Conservation (phyloP, 495 filamentous ascomycete species). For the Aspergillus affinis region DNA sequence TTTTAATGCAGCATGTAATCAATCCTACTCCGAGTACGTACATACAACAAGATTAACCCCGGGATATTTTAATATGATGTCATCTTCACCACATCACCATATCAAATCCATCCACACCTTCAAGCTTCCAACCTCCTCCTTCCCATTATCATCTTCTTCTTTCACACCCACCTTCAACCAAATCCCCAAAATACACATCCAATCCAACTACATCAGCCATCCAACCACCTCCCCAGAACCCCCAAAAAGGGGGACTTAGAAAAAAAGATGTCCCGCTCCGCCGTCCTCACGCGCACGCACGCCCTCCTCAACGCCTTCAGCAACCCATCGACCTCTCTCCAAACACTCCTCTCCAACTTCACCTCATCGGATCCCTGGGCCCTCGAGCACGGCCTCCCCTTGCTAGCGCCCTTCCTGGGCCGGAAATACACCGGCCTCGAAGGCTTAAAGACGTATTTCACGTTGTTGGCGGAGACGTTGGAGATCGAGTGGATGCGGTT, state of each 20-base stretch:
- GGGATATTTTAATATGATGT: neutral
- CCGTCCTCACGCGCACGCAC: slow-evolving; percentile 27
- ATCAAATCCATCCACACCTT: neutral
- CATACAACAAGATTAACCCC: neutral
- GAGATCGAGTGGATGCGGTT: slow-evolving; percentile 52
- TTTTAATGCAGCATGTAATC: no score
- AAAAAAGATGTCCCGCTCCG: slow-evolving; percentile 16
- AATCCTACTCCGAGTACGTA: no score
- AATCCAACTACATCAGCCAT: neutral
- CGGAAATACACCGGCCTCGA: slow-evolving; percentile 50
- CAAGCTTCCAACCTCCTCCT: neutral
- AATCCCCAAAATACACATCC: neutral
- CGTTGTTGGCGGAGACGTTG: slow-evolving; percentile 38
- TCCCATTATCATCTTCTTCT: neutral
- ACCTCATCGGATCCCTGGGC: slow-evolving; percentile 41
- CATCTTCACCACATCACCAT: neutral
- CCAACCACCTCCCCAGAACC: neutral
- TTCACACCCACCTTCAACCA: no score
- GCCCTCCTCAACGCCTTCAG: slow-evolving; percentile 51
- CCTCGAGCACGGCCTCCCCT: slow-evolving; percentile 59
- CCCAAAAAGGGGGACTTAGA: neutral
- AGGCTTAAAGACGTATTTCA: slow-evolving; percentile 51
- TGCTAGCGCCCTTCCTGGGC: slow-evolving; percentile 61
- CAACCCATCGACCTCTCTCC: slow-evolving; percentile 22
- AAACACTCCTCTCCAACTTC: slow-evolving; percentile 49